Percentiles rank a stretch among this genome's conserved stretches.
These are phyloP conservation scores for Leccinum pachyderme DNA, from an alignment of 1,284 basidiomycete species.

Conservation along the genomic window DNA sequence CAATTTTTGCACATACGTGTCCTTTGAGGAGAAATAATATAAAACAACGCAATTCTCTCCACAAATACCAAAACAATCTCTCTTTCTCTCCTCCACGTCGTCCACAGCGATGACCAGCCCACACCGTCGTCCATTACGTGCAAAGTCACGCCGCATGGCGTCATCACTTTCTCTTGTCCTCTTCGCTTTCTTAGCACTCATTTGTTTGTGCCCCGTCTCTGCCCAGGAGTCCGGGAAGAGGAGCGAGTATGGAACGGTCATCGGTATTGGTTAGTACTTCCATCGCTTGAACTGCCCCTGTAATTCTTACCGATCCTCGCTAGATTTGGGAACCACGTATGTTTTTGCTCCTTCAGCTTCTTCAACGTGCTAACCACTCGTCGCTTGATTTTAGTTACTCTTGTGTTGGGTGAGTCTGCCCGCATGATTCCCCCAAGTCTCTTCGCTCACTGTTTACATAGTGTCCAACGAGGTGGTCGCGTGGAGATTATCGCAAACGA, in stretches of 20 bases:
- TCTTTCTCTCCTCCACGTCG: slow-evolving; percentile 14
- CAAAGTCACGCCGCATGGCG: slow-evolving; percentile 55
- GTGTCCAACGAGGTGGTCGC: slow-evolving; percentile 89
- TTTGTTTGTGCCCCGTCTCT: slow-evolving; percentile 60
- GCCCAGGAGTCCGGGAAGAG: slow-evolving; percentile 53
- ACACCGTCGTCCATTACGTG: slow-evolving; percentile 50
- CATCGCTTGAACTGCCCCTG: background rate
- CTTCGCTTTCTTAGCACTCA: slow-evolving; percentile 61
- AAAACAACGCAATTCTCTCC: slow-evolving; percentile 16
- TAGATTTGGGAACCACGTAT: slow-evolving; percentile 81
- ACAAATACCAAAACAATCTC: background rate
- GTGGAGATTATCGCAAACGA: slow-evolving; percentile 98
- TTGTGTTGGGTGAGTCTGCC: slow-evolving; percentile 62
- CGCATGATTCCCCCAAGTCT: accelerated
- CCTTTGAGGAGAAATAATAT: slow-evolving; percentile 21
- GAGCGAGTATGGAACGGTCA: slow-evolving; percentile 85
- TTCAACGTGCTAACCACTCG: slow-evolving; percentile 22
- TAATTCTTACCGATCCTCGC: slow-evolving; percentile 18
- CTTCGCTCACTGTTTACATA: slow-evolving; percentile 29
- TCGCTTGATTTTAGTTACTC: slow-evolving; percentile 53
- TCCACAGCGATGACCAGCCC: slow-evolving; percentile 37
- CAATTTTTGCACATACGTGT: background rate
- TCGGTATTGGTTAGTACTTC: slow-evolving; percentile 83
- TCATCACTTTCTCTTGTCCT: slow-evolving; percentile 66
- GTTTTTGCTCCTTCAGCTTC: slow-evolving; percentile 20